Base-by-base conservation (phyloP, 2,329 filamentous ascomycete species). In the Venturia aucupariae region DNA sequence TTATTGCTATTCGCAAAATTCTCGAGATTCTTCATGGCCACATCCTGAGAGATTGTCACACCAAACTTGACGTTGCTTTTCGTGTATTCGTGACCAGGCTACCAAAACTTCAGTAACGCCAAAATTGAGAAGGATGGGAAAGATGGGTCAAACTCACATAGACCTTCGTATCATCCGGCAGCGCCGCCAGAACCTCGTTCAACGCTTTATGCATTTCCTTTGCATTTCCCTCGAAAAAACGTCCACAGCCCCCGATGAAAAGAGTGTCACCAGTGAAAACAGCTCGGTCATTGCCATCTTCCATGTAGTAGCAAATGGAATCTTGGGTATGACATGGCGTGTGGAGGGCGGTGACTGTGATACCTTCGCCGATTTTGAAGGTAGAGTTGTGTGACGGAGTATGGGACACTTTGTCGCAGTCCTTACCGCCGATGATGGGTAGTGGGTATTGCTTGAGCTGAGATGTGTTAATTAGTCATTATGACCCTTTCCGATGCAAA, bases 21-120 rank as follows among this genome's bases (percentile, higher is more conserved):
- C 68, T 90, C 81, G 39, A 99, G 81, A 70, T 87, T 89, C 80
- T 89, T 86, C 67, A 97, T 85, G 0, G 90, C 81, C 60, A 90
- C 86, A 51, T 84, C 89, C 71, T 90, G 86, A 64, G 88, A 79
- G 19, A 97, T 88, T 2, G 87, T 88, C 66, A 89, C 78, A 60
- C 86, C 87, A 73, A 99, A 99, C 74, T 91, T 91, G 71, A 94
- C 91, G 72, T 99, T 99, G 62, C 88, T 84, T 77, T 94, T 96
- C n/a, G 94, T 99, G 78, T 99, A 99, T 76, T 97, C 94, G 72
- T 99, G 94, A 4, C 94, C 94, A 22, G 93, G 92, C 88, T 93
- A 67, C 1, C 46, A 10, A 8, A n/a, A 35, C n/a, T 5, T 62
- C 46, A 35, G 13, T 15, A 17, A 22, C 10, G 46, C 4, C 15